Percentiles rank a stretch among this genome's conserved stretches.
These are phyloP conservation scores for Phoenix roebelenii DNA, from an alignment of 176 grass and related monocot genomes.

Conservation along the genomic window DNA sequence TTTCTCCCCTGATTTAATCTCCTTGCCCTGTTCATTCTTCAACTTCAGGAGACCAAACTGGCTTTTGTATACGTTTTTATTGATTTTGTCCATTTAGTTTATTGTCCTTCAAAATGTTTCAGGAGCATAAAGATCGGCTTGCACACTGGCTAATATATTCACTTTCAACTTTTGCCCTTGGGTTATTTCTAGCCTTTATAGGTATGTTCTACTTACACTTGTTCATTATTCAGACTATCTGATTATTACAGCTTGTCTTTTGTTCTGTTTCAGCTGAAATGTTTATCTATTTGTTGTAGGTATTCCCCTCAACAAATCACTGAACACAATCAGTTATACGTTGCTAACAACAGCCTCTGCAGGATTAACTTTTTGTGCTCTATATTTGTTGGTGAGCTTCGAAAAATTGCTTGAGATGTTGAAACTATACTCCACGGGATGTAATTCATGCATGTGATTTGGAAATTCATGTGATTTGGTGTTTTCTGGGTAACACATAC, in stretches of 20 bases:
- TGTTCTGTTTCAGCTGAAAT: not conserved
- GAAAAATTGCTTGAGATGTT: not conserved
- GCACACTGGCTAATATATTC: constrained; percentile 13
- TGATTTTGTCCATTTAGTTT: too few species aligned
- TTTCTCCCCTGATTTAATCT: too few species aligned
- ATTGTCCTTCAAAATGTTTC: not conserved
- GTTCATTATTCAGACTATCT: not conserved
- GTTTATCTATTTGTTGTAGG: constrained; percentile 8
- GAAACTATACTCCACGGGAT: not conserved
- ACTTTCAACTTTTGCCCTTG: constrained; percentile 8
- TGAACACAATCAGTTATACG: constrained; percentile 22
- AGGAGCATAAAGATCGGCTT: constrained; percentile 25
- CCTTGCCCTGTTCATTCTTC: too few species aligned
- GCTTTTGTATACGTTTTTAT: too few species aligned
- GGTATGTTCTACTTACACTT: not conserved
- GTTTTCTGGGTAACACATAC: not conserved
- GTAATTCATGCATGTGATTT: not conserved
- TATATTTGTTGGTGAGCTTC: constrained; percentile 21
- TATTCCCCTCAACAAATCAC: constrained; percentile 25
- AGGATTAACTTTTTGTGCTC: constrained; percentile 15
- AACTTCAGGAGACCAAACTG: too few species aligned
- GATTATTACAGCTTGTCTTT: not conserved
- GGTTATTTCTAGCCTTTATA: constrained; percentile 3
- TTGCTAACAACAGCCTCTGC: constrained; percentile 19
- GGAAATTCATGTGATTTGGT: not conserved